Base-by-base conservation (phyloP, 2,329 filamentous ascomycete species). In the Raffaelea albimanens region DNA sequence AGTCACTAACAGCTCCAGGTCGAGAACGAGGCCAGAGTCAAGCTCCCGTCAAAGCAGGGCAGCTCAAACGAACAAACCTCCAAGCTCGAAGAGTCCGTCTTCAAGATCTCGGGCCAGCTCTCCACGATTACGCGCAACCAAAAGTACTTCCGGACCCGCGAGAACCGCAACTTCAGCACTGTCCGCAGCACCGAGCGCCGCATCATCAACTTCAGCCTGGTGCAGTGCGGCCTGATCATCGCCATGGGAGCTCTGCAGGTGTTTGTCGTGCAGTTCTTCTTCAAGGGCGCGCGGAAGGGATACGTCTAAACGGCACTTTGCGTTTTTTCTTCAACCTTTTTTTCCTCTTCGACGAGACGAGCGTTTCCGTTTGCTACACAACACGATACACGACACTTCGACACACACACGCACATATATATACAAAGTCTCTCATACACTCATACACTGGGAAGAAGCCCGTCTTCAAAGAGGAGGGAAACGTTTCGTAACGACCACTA, bases 91-190 rank as follows among this genome's bases (percentile, higher is more conserved):
- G 91, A 98, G 70, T 91, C 88, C 38, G 85, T 97, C 59, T 88
- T 93, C 73, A 96, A 95, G 72, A 77, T 98, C 51, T 95, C 89
- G 13, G 83, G 87, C 54, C 88, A 95, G 63, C 72, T 98, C 44
- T 95, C 89, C 14, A 96, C 90, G 53, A 93, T 98, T 62, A 89
- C 87, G 39, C 81, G 93, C 61, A 96, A 95, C 72, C 93, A 98
- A 63, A 98, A 98, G 67, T 98, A 98, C 74, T 98, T 98, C 82
- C 86, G 94, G 53, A 98, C 93, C 3, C 83, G 93, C 56, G 93
- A 98, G 75, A 98, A 98, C 76, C 80, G 93, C 53, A 98, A 98
- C 71, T 97, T 98, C 70, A 94, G 87, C 71, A 98, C 93, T 10
- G 93, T 98, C 59, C 79, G 87, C 65, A 96, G 90, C 70, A 98